Evolutionary conservation across 352 stramenopile species (phyloP).

Genomic region (Pythium brassicae): DNA sequence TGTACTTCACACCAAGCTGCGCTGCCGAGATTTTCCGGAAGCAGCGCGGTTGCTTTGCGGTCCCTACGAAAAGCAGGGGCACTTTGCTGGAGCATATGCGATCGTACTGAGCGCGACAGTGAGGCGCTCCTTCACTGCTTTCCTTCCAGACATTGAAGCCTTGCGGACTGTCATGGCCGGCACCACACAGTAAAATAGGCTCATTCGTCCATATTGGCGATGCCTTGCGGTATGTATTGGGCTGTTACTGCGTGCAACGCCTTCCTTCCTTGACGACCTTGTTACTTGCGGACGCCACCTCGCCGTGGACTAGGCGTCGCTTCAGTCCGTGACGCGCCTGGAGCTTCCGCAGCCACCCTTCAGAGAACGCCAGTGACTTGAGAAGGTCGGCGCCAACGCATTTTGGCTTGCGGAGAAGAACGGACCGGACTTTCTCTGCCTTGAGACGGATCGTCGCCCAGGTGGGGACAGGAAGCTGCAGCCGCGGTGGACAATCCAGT

Average conservation of each 20-base stretch:
- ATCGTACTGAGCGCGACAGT: conserved; percentile 1
- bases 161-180: neutral
- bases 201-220: conserved; percentile 8
- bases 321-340: conserved; percentile 1
- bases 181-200: neutral
- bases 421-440: neutral
- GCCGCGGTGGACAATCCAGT: no score
- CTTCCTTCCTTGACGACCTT: neutral
- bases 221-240: conserved; percentile 6
- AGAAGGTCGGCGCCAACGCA: neutral
- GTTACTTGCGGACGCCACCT: neutral
- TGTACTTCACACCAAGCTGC: conserved; percentile 3
- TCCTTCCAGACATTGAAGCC: neutral
- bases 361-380: neutral
- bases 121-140: neutral
- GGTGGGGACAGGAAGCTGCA: neutral
- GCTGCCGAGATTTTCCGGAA: neutral
- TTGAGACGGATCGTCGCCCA: neutral
- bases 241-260: neutral
- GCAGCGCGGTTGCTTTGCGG: neutral
- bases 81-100: conserved; percentile 1
- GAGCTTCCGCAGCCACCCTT: conserved; percentile 2
- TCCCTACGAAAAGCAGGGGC: conserved; percentile 3
- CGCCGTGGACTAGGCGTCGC: neutral
- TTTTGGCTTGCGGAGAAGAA: neutral